Evolutionary conservation across 495 filamentous ascomycete genomes (phyloP), one percentile per base, ranked within the genome.

Genomic region (Hyaloscypha hepaticicola): DNA sequence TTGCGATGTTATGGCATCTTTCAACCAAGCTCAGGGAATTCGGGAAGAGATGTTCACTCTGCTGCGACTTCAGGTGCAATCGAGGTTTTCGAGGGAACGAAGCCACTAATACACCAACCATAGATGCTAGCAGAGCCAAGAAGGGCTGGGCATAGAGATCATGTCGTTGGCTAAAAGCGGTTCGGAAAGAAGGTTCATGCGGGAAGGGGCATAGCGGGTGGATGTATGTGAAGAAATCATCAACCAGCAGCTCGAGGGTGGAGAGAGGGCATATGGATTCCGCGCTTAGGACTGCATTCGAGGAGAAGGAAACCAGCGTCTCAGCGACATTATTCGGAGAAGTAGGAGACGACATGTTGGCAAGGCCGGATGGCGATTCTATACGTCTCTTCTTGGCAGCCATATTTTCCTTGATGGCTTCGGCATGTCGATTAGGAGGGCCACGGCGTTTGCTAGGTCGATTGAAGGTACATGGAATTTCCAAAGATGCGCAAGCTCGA

Each of bases 191-290:
- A 0, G 89, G 89, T 66, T 96, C 90, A 73, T 96, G 92, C 0
- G 92, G 92, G 55, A 96, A 84, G 0, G 92, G 92, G 33, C 87
- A 81, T n/a, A 96, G 78, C 1, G 92, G 92, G 71, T 96, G 90
- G 60, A 96, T 92, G 72, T 92, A 94, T 8, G 87, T 92, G 71
- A 96, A 96, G 76, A 90, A 96, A 76, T 96, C 92, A 72, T 94
- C 90, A 14, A 96, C 79, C 6, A 96, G 80, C 3, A 86, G 77
- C 51, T 86, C 78, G 50, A 96, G 75, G 0, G 88, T 83, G 31
- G 83, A 75, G 68, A 87, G 73, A 0, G 90, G 84, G 63, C 90
- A 92, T 52, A 96, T 96, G 0, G 85, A 78, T 73, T 96, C 92
- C 48, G 87, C 87, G 29, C 64, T 66, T 27, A 81, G 75, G 49